These are phyloP conservation scores for Pythium utonaiense DNA, from an alignment of 352 stramenopile species.

Conservation along the genomic window DNA sequence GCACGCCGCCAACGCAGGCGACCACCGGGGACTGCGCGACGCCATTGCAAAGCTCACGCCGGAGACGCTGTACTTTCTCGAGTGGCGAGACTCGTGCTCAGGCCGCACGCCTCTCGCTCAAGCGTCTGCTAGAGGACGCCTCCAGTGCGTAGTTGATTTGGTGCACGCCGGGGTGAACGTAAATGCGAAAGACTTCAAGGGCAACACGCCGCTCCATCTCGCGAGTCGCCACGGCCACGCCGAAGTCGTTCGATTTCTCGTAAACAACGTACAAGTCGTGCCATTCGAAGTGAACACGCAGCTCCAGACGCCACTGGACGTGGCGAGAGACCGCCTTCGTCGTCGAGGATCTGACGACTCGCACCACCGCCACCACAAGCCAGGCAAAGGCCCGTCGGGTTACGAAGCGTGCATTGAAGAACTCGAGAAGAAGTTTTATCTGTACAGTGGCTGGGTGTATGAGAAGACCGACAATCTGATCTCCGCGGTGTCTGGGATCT, in stretches of 20 bases:
- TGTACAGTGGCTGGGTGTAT: constrained; percentile 32
- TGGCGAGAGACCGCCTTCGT: constrained; percentile 19
- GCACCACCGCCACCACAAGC: not conserved
- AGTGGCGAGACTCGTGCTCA: constrained; percentile 27
- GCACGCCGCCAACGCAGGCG: constrained; percentile 22
- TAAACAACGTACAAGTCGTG: constrained; percentile 15
- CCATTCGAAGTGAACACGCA: constrained; percentile 29
- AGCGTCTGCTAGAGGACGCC: constrained; percentile 20
- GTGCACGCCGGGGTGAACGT: constrained; percentile 22
- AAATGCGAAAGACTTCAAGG: constrained; percentile 32
- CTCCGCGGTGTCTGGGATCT: constrained; percentile 27
- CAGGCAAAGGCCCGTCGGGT: not conserved
- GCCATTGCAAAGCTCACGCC: constrained; percentile 16
- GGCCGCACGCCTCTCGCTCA: constrained; percentile 28
- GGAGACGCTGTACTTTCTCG: constrained; percentile 20
- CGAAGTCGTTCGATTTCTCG: constrained; percentile 20
- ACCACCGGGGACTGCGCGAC: constrained; percentile 13
- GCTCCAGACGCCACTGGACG: constrained; percentile 27
- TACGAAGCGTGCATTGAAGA: constrained; percentile 31
- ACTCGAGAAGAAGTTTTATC: constrained; percentile 31
- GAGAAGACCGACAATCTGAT: constrained; percentile 31
- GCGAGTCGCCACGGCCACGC: constrained; percentile 22
- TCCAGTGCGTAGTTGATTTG: constrained; percentile 20
- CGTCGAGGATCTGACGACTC: constrained; percentile 1
- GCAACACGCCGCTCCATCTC: constrained; percentile 35